A percentile compares a stretch with the other conserved stretches of the same genome.
phyloP scores from a whole-genome alignment of 495 filamentous ascomycete species.

The Penicillium waksmanii region DNA sequence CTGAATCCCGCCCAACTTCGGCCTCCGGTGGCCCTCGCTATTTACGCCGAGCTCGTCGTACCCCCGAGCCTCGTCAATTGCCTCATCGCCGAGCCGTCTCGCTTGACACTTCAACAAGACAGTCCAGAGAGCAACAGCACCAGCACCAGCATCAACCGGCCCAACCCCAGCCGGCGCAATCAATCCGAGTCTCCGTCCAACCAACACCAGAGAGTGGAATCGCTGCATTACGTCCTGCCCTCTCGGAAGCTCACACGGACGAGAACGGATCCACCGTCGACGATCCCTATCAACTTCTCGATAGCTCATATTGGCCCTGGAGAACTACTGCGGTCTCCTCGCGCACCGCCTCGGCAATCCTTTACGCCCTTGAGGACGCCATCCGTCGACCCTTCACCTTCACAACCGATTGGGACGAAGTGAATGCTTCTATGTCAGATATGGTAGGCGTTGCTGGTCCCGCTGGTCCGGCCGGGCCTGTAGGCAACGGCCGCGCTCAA shows the following conservation, averaged over 20 bases:
- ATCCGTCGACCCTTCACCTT: conserved; percentile 82
- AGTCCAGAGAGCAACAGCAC: neutral
- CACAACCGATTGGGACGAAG: conserved; percentile 81
- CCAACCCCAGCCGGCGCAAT: conserved; percentile 33
- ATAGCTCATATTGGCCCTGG: conserved; percentile 55
- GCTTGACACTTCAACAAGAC: conserved; percentile 26
- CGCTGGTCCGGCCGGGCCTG: conserved; percentile 27
- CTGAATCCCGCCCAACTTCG: conserved; percentile 52
- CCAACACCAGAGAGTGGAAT: conserved; percentile 27
- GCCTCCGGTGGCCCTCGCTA: conserved; percentile 54
- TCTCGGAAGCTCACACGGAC: conserved; percentile 45
- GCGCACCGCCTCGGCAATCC: conserved; percentile 76
- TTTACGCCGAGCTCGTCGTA: conserved; percentile 53
- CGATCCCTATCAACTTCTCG: conserved; percentile 37
- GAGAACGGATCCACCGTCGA: conserved; percentile 44
- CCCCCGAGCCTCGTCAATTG: conserved; percentile 33
- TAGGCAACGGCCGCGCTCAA: conserved; percentile 48
- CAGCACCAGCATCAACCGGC: neutral
- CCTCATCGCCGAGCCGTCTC: conserved; percentile 43
- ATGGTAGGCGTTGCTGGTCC: conserved; percentile 60
- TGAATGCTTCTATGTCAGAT: conserved; percentile 94
- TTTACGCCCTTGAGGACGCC: conserved; percentile 89
- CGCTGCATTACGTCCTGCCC: conserved; percentile 37
- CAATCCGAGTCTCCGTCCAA: conserved; percentile 33
- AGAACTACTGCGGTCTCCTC: conserved; percentile 62